Evolutionary conservation across 2,329 filamentous ascomycete species (phyloP), one percentile per base, ranked within the genome.

Genomic region (Camptophora hylomeconis): DNA sequence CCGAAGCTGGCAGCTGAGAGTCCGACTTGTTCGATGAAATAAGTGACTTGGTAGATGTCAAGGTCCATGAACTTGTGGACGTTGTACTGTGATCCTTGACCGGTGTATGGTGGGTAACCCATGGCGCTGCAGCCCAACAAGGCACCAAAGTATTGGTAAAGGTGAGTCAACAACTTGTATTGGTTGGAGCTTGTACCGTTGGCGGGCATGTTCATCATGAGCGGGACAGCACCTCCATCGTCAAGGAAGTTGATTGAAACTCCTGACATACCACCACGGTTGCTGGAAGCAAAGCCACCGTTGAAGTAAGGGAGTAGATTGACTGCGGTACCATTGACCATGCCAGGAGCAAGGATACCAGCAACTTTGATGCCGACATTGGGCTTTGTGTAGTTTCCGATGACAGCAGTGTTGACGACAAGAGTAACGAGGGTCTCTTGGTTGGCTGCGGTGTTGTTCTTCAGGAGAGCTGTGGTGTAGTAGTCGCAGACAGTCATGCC

Each of bases 331-430:
- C 61, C 64, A 17, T 69, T 61, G 47, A 58, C 61, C 7, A 43
- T 56, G n/a, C 62, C 55, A 1, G 55, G 42, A 10, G 61, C 60
- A 14, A 75, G 57, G 42, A 75, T 73, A 38, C 70, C 69, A 11
- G 65, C 57, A 3, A 74, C 68, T 2, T 37, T 46, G 40, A 71
- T 49, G 30, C 60, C 60, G 15, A 65, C 58, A 37, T 69, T 71
- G 32, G 66, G 64, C 40, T 49, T 49, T 5, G 65, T 69, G 46
- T 70, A 72, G 49, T 72, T 72, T n/a, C 72, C 71, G 40, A 73
- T 70, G 36, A 75, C 67, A 12, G 65, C 72, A 5, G 69, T 74
- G 51, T 75, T 75, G 42, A 75, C 69, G 4, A 75, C 48, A 2
- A 69, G 52, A 2, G 63, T 69, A 42, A 75, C 42, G 2, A 75